Evolutionary conservation across 2,329 filamentous ascomycete species (phyloP).

Genomic region (Verticillium zaregamsianum): DNA sequence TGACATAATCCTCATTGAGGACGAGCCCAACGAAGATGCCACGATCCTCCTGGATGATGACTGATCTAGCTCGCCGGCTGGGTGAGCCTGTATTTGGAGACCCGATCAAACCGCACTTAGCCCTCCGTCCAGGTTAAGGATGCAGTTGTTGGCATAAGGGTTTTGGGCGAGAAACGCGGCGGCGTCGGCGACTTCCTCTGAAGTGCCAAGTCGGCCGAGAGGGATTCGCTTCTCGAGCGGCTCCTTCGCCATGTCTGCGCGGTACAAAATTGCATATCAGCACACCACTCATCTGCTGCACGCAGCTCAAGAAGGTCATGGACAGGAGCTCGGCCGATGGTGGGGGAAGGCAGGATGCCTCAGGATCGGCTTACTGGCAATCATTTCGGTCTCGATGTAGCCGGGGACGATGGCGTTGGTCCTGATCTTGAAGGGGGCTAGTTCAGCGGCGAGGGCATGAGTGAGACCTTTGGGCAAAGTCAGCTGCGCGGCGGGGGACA

Average conservation of each 20-base stretch:
- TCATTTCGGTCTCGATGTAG: slow-evolving; percentile 81
- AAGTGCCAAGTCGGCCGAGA: slow-evolving; percentile 57
- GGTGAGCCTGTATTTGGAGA: slow-evolving; percentile 15
- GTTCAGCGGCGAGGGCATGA: slow-evolving; percentile 59
- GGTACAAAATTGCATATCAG: slow-evolving; percentile 33
- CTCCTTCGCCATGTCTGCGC: slow-evolving; percentile 18
- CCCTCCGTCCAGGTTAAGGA: slow-evolving; percentile 82
- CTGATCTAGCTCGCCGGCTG: neutral
- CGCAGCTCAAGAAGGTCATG: neutral
- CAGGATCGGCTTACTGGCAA: slow-evolving; percentile 51
- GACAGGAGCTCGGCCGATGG: neutral
- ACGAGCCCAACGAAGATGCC: slow-evolving; percentile 23
- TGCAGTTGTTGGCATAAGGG: slow-evolving; percentile 80
- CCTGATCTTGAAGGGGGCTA: slow-evolving; percentile 58
- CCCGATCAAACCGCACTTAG: slow-evolving; percentile 60
- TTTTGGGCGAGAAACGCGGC: slow-evolving; percentile 74
- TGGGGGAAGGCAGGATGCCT: neutral
- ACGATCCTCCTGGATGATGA: slow-evolving; percentile 44
- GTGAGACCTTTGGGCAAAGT: slow-evolving; percentile 53
- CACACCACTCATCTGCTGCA: slow-evolving; percentile 1
- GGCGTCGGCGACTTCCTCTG: slow-evolving; percentile 75
- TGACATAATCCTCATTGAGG: slow-evolving; percentile 30
- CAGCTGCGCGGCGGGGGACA: neutral
- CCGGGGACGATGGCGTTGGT: slow-evolving; percentile 81
- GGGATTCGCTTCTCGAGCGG: slow-evolving; percentile 19